phyloP scores from a whole-genome alignment of 2,329 filamentous ascomycete genomes.

The Rutstroemia sp. region DNA sequence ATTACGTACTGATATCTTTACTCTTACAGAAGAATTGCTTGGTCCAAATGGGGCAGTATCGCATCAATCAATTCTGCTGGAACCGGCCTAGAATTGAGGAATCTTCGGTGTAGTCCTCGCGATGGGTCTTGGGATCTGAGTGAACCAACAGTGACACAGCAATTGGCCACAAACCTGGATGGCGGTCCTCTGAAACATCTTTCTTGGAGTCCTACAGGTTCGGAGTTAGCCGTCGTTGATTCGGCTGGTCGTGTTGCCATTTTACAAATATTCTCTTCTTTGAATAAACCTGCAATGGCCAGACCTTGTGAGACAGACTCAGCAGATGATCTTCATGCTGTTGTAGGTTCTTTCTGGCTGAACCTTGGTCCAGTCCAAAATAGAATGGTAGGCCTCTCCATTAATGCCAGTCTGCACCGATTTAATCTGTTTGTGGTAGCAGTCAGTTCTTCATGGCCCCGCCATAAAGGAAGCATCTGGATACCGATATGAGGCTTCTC shows the following conservation, averaged over 20 bases:
- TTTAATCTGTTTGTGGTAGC: conserved; percentile 18
- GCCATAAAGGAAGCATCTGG: conserved; percentile 51
- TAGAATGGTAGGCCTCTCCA: conserved; percentile 22
- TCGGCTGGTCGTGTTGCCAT: conserved; percentile 70
- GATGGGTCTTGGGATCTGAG: conserved; percentile 71
- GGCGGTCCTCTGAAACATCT: conserved; percentile 69
- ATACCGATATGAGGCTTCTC: conserved; percentile 64
- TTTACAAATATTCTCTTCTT: conserved; percentile 59
- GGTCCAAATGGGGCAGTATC: conserved; percentile 83
- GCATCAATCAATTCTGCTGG: conserved; percentile 72
- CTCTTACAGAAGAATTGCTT: conserved; percentile 63
- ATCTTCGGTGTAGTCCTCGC: conserved; percentile 60
- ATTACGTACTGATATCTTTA: conserved; percentile 2
- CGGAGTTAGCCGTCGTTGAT: conserved; percentile 80
- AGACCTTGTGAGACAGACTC: conserved; percentile 60
- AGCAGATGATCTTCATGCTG: conserved; percentile 64
- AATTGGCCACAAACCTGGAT: conserved; percentile 52
- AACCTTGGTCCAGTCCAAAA: conserved; percentile 24
- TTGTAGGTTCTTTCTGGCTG: conserved; percentile 86
- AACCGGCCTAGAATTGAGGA: conserved; percentile 61
- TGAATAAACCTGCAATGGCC: conserved; percentile 63
- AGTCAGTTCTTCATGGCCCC: conserved; percentile 48
- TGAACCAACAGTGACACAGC: conserved; percentile 57
- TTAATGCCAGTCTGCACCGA: background rate
- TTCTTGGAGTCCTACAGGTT: conserved; percentile 66